phyloP scores from a whole-genome alignment of 495 filamentous ascomycete species.

The Rusavskia elegans region DNA sequence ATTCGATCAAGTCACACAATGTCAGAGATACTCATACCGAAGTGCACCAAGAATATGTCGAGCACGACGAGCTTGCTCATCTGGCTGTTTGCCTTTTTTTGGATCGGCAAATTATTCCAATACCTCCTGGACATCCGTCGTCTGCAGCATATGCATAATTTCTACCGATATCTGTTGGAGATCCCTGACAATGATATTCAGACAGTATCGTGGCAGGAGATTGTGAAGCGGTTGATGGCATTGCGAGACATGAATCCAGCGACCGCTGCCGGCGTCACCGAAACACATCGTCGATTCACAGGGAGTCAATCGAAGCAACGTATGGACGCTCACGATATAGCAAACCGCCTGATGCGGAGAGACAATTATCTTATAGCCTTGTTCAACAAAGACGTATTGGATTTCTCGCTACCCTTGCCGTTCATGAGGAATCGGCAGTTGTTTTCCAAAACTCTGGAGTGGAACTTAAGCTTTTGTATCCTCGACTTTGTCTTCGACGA shows the following conservation, averaged over 20 bases:
- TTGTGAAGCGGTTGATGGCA: conserved; percentile 77
- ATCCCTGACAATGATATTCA: conserved; percentile 89
- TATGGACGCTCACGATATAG: conserved; percentile 93
- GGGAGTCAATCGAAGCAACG: conserved; percentile 84
- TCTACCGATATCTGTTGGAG: conserved; percentile 71
- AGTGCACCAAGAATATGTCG: conserved; percentile 82
- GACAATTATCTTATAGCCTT: conserved; percentile 95
- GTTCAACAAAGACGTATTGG: conserved; percentile 88
- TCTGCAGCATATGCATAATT: conserved; percentile 68
- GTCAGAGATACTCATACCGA: conserved; percentile 59
- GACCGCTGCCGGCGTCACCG: conserved; percentile 52
- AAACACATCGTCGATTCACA: conserved; percentile 48
- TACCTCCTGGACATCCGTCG: conserved; percentile 60
- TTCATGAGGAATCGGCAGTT: conserved; percentile 64
- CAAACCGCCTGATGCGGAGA: conserved; percentile 87
- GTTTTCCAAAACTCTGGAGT: conserved; percentile 70
- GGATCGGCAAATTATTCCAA: conserved; percentile 63
- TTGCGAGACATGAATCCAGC: conserved; percentile 74
- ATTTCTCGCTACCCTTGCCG: conserved; percentile 72
- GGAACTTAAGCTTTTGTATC: conserved; percentile 76
- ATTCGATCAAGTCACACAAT: conserved; percentile 60
- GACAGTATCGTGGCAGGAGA: conserved; percentile 88
- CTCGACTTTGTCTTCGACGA: conserved; percentile 91
- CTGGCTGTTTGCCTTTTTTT: conserved; percentile 80
- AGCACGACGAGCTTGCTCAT: conserved; percentile 58